These are phyloP conservation scores for Geoglossum glabrum DNA, from an alignment of 495 filamentous ascomycete genomes.

Conservation along the genomic window DNA sequence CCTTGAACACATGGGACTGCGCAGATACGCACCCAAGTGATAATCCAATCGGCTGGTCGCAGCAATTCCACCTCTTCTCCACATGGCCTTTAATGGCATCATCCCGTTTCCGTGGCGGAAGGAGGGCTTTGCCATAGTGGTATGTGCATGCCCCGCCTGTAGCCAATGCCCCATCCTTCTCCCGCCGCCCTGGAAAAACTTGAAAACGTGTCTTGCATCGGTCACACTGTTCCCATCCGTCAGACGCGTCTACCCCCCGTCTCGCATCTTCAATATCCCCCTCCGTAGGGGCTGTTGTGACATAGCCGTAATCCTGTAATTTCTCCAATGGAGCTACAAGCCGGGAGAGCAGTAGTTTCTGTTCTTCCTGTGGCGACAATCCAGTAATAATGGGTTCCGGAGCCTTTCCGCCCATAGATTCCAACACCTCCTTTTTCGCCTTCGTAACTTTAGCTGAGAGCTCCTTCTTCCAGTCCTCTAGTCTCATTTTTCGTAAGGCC, in stretches of 20 bases:
- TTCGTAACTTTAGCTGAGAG: conserved; percentile 18
- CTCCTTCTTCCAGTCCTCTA: conserved; percentile 41
- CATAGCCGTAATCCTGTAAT: conserved; percentile 52
- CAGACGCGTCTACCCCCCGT: conserved; percentile 39
- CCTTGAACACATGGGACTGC: conserved; percentile 72
- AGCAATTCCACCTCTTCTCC: conserved; percentile 56
- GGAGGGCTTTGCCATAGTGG: conserved; percentile 48
- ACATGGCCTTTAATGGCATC: conserved; percentile 24
- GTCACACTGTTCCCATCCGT: conserved; percentile 74
- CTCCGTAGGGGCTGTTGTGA: conserved; percentile 38
- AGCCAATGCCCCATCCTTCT: conserved; percentile 59
- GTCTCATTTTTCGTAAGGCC: conserved; percentile 47
- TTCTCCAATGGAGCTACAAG: conserved; percentile 38
- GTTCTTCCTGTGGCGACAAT: conserved; percentile 43
- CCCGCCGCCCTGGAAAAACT: conserved; percentile 70
- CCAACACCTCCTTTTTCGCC: conserved; percentile 16
- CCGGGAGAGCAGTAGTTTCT: conserved; percentile 37
- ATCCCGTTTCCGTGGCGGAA: conserved; percentile 26
- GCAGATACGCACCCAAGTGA: conserved; percentile 49
- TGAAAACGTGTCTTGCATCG: conserved; percentile 74
- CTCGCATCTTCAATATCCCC: conserved; percentile 40
- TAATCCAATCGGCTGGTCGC: conserved; percentile 45
- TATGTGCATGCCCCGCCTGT: conserved; percentile 56
- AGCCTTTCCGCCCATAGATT: conserved; percentile 6
- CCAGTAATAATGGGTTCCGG: conserved; percentile 38